These are phyloP conservation scores for Candida nitratophila DNA, from an alignment of 805 yeast species.

Conservation along the genomic window DNA sequence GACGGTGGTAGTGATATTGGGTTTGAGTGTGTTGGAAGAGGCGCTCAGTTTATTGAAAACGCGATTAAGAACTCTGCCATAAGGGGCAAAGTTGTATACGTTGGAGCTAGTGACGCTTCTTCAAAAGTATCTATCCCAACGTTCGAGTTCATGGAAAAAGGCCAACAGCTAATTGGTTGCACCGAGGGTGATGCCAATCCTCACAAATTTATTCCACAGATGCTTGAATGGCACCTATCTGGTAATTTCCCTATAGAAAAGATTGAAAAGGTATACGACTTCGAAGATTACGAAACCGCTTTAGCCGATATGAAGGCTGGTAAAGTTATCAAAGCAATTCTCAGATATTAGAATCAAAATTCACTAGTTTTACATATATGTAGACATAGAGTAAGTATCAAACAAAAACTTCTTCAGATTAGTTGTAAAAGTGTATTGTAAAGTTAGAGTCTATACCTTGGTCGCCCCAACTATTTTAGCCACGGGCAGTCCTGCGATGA, in stretches of 20 bases:
- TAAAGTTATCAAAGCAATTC: constrained; percentile 1
- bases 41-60: not conserved
- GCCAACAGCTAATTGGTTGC: constrained; percentile 2
- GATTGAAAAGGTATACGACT: constrained; percentile 1
- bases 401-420: no score
- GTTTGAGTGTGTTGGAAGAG: not conserved
- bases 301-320: constrained; percentile 1
- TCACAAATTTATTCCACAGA: not conserved
- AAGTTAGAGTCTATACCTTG: no score
- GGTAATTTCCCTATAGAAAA: constrained; percentile 2
- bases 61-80: constrained; percentile 1
- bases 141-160: not conserved
- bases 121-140: not conserved
- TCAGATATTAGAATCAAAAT: not conserved
- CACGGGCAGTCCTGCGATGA: no score
- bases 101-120: not conserved
- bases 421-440: no score
- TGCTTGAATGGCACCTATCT: constrained; percentile 1
- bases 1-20: not conserved
- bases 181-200: constrained; percentile 1
- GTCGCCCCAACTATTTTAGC: no score
- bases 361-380: no score
- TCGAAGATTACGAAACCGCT: constrained; percentile 1
- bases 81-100: constrained; percentile 1
- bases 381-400: no score